Evolutionary conservation across 2,329 filamentous ascomycete genomes (phyloP), one percentile per base, ranked within the genome.

Genomic region (Penicillium sp.): DNA sequence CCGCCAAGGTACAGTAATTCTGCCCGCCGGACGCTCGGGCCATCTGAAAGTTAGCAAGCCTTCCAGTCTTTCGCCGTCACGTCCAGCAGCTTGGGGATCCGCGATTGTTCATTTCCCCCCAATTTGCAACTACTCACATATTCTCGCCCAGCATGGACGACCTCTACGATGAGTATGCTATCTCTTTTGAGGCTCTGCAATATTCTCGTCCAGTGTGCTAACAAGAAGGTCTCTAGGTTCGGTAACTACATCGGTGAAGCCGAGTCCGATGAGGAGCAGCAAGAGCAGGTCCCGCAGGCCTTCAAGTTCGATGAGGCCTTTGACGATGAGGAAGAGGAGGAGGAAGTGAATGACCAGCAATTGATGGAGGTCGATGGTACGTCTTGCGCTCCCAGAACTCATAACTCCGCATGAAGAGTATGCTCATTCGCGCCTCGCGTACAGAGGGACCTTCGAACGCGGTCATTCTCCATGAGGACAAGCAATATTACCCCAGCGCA

Each of bases 401-500:
- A n/a, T 6, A n/a, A 9, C n/a, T 11, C 11, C 24, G 10, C 10
- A 9, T 27, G 2, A 14, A 50, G 36, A 36, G 18, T 52, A n/a
- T 55, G 56, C 73, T 76, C 58, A 77, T 60, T 58, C 24, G 58
- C 50, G 52, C 53, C 57, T 61, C 55, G 87, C 47, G 86, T 92
- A 43, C 50, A 75, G 89, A 93, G 50, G 92, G 90, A 14, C 91
- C 94, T 3, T 97, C 93, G 5, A 99, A 98, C 76, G 94, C 95
- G 53, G 92, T 99, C n/a, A 85, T 99, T 58, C 85, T 99, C 47
- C 95, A 99, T 79, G 95, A 99, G 82, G 95, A 99, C 80, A 99
- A 99, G 77, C 95, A 98, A 75, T 99, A 99, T 78, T 99, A 99
- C 74, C 95, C 95, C 33, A 96, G 93, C n/a, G 95, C 95, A 57